A percentile compares a stretch with the other conserved stretches of the same genome.
Evolutionary conservation across 345 rosid species (phyloP).

Genomic region (Ceriops zippeliana): DNA sequence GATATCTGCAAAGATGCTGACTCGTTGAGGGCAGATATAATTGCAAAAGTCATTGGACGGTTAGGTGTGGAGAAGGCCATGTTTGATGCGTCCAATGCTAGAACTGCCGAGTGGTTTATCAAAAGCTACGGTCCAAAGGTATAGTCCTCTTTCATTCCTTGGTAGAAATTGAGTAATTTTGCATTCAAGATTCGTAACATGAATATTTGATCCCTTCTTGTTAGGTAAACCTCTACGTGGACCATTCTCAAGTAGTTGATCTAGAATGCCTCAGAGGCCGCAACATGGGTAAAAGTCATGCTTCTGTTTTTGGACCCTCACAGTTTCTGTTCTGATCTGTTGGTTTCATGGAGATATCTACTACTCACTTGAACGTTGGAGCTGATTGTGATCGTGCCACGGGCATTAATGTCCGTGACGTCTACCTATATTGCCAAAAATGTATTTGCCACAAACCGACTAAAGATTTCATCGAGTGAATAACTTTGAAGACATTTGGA

Average conservation of each 20-base stretch:
- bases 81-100: conserved; percentile 79
- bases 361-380: not conserved
- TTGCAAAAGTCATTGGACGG: conserved; percentile 76
- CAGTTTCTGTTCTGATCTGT: conserved; percentile 36
- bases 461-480: too few species aligned
- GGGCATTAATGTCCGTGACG: too few species aligned
- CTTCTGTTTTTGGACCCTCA: conserved; percentile 51
- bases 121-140: conserved; percentile 80
- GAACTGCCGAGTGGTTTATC: conserved; percentile 83
- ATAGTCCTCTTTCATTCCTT: conserved; percentile 2
- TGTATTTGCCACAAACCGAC: too few species aligned
- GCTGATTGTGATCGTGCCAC: not conserved
- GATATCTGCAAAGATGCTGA: conserved; percentile 71
- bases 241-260: conserved; percentile 85
- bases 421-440: too few species aligned
- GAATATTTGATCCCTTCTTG: conserved; percentile 1
- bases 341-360: not conserved
- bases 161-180: not conserved
- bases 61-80: conserved; percentile 86
- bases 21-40: conserved; percentile 64
- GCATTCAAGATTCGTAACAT: not conserved
- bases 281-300: conserved; percentile 53
- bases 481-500: too few species aligned
- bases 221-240: conserved; percentile 91
- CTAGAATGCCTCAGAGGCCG: conserved; percentile 79